Evolutionary conservation across 805 yeast genomes (phyloP).

Genomic region (Kluyveromyces aestuarii): DNA sequence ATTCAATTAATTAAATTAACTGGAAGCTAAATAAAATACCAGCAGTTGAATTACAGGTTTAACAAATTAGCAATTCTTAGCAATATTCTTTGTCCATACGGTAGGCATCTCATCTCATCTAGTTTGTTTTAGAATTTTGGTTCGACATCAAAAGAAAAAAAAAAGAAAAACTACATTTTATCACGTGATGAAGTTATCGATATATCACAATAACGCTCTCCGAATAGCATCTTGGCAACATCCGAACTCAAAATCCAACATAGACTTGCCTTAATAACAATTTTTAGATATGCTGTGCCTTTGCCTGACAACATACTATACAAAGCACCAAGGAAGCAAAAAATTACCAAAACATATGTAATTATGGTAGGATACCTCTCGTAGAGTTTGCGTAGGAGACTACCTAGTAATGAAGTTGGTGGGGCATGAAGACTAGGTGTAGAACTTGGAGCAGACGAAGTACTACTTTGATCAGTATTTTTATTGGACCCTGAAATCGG

Average conservation of each 20-base stretch:
- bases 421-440: not conserved
- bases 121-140: not conserved
- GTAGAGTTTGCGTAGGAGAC: not conserved
- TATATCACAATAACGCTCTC: slow-evolving; percentile 4
- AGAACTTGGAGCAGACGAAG: not conserved
- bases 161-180: not conserved
- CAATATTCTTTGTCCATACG: not conserved
- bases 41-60: not conserved
- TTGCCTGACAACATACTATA: slow-evolving; percentile 7
- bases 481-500: not conserved
- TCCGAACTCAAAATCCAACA: slow-evolving; percentile 7
- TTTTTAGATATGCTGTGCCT: slow-evolving; percentile 4
- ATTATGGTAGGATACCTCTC: slow-evolving; percentile 1
- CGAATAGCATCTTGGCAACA: slow-evolving; percentile 5
- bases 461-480: not conserved
- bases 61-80: not conserved
- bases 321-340: slow-evolving; percentile 1
- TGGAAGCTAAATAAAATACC: not conserved
- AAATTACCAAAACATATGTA: slow-evolving; percentile 54
- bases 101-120: not conserved
- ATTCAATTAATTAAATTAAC: no score
- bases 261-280: slow-evolving; percentile 5
- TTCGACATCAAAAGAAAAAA: not conserved
- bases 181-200: not conserved
- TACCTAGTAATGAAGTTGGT: not conserved